Percentiles rank a stretch among this genome's conserved stretches.
These are phyloP conservation scores for Ascochyta lentis DNA, from an alignment of 2,329 filamentous ascomycete species.

Conservation along the genomic window DNA sequence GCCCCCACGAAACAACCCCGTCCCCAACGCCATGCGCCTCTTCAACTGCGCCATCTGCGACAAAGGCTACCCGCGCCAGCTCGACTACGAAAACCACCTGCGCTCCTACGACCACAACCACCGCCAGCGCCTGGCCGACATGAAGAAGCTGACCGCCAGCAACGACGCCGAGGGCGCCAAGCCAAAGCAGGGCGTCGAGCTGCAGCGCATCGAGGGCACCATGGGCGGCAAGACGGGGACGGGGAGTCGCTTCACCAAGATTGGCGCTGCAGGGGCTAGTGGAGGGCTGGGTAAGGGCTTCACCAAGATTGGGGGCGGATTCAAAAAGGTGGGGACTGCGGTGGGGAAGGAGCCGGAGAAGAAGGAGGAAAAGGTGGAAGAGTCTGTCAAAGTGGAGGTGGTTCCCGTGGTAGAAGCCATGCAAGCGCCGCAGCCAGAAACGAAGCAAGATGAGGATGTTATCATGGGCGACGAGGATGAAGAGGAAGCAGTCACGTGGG, in stretches of 20 bases:
- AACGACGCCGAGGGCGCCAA: constrained; percentile 34
- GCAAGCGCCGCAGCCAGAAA: constrained; percentile 6
- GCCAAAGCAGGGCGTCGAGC: constrained; percentile 29
- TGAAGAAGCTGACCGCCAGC: constrained; percentile 67
- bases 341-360: constrained; percentile 22
- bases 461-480: constrained; percentile 39
- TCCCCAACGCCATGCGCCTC: constrained; percentile 46
- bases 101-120: constrained; percentile 95
- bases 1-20: constrained; percentile 54
- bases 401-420: background rate
- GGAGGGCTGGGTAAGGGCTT: constrained; percentile 11
- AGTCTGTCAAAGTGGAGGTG: constrained; percentile 35
- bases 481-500: constrained; percentile 43
- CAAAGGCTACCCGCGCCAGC: constrained; percentile 94
- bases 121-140: constrained; percentile 74
- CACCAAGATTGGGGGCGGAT: constrained; percentile 51
- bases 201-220: constrained; percentile 35
- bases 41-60: constrained; percentile 72
- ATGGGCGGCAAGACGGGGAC: constrained; percentile 24
- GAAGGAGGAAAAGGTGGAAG: constrained; percentile 13
- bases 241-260: constrained; percentile 37
- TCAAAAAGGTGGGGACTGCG: constrained; percentile 74
- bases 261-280: constrained; percentile 24
- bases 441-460: constrained; percentile 33
- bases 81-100: constrained; percentile 95